Conservation (phyloP, 2,329 filamentous ascomycete species). For the Aphanoascus verrucosus region DNA sequence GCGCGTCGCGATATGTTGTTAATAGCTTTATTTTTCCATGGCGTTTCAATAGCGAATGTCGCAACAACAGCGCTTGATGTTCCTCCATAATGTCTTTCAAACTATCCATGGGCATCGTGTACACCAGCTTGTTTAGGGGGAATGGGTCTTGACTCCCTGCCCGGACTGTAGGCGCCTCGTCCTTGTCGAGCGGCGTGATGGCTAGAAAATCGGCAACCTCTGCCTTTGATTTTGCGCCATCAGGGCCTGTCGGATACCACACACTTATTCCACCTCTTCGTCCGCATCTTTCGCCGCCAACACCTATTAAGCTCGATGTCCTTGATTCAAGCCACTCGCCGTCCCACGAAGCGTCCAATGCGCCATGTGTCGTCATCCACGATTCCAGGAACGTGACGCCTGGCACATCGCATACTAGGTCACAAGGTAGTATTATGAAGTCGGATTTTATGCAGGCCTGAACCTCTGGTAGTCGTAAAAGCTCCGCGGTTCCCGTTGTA, state of each 20-base stretch:
- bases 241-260: slow-evolving; percentile 75
- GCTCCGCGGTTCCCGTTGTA: slow-evolving; percentile 79
- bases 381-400: slow-evolving; percentile 74
- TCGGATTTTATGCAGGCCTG: slow-evolving; percentile 68
- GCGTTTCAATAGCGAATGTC: slow-evolving; percentile 63
- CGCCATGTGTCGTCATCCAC: slow-evolving; percentile 79
- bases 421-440: slow-evolving; percentile 85
- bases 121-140: slow-evolving; percentile 66
- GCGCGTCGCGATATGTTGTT: slow-evolving; percentile 76
- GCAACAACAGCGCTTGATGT: slow-evolving; percentile 54
- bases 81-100: slow-evolving; percentile 73
- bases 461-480: slow-evolving; percentile 75
- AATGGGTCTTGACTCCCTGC: slow-evolving; percentile 42
- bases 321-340: slow-evolving; percentile 29
- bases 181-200: slow-evolving; percentile 54
- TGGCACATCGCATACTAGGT: slow-evolving; percentile 80
- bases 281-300: slow-evolving; percentile 47
- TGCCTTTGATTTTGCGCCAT: slow-evolving; percentile 59
- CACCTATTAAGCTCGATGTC: slow-evolving; percentile 37
- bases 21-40: slow-evolving; percentile 70
- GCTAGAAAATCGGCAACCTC: slow-evolving; percentile 91
- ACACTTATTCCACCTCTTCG: slow-evolving; percentile 74
- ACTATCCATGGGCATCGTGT: slow-evolving; percentile 78
- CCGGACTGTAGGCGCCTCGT: slow-evolving; percentile 38
- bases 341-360: slow-evolving; percentile 50